Percentiles rank a stretch among this genome's conserved stretches.
Evolutionary conservation across 2,329 filamentous ascomycete genomes (phyloP).

Genomic region (Trichophyton simii): DNA sequence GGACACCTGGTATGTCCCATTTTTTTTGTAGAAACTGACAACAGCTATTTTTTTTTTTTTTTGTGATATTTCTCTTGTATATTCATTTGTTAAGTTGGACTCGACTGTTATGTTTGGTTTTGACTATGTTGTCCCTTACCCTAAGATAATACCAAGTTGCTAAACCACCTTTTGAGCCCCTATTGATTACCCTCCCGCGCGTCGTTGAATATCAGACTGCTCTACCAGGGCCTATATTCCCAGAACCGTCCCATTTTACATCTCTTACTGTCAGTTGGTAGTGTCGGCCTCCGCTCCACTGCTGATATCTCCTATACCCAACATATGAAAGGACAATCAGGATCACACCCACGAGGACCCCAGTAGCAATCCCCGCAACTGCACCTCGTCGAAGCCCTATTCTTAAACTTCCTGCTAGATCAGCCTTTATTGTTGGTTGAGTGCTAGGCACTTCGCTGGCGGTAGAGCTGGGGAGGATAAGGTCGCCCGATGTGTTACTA

Average conservation of each 20-base stretch:
- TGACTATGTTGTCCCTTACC: not conserved
- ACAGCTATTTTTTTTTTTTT: not conserved
- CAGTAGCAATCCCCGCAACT: conserved; percentile 34
- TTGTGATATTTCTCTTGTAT: not conserved
- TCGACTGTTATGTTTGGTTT: not conserved
- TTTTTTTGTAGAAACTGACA: not conserved
- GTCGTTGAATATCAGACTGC: not conserved
- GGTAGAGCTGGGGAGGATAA: not conserved
- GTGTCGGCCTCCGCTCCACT: not conserved
- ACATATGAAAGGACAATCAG: conserved; percentile 15
- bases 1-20: not conserved
- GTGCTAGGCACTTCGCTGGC: not conserved
- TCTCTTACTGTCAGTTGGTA: not conserved
- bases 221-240: not conserved
- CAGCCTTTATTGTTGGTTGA: not conserved
- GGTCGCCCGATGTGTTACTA: not conserved
- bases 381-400: conserved; percentile 28
- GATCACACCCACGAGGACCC: conserved; percentile 15
- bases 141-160: not conserved
- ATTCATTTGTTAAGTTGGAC: not conserved
- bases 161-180: not conserved
- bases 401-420: conserved; percentile 25
- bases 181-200: not conserved
- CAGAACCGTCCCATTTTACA: not conserved
- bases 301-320: conserved; percentile 2